phyloP scores from a whole-genome alignment of 2,329 filamentous ascomycete species.

The Zymoseptoria pseudotritici region DNA sequence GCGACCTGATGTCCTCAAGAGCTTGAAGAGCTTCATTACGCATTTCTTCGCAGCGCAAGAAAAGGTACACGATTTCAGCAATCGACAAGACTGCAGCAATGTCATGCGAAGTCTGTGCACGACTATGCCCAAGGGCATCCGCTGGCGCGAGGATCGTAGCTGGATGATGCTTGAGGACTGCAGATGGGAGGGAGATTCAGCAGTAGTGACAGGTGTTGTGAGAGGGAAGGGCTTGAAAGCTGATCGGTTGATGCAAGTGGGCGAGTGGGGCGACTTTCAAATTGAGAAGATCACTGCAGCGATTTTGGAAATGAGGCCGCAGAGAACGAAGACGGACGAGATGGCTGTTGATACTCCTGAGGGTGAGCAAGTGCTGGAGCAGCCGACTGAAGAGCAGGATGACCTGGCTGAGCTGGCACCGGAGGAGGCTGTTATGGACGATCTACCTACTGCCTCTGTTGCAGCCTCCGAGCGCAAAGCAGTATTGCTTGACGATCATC shows the following conservation, averaged over 20 bases:
- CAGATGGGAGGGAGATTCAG: slow-evolving; percentile 54
- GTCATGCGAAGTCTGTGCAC: slow-evolving; percentile 86
- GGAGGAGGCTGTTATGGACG: slow-evolving; percentile 73
- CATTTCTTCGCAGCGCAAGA: slow-evolving; percentile 92
- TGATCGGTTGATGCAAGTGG: slow-evolving; percentile 81
- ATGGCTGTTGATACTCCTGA: slow-evolving; percentile 62
- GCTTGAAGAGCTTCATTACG: slow-evolving; percentile 83
- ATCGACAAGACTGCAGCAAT: slow-evolving; percentile 82
- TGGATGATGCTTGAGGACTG: slow-evolving; percentile 91
- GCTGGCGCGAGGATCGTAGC: slow-evolving; percentile 89
- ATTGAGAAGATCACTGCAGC: slow-evolving; percentile 81
- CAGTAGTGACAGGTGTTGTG: slow-evolving; percentile 67
- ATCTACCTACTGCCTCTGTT: slow-evolving; percentile 47
- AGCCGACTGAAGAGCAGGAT: slow-evolving; percentile 72
- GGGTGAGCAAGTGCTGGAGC: slow-evolving; percentile 55
- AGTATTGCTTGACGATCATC: slow-evolving; percentile 89
- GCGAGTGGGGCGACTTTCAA: slow-evolving; percentile 90
- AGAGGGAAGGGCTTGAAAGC: slow-evolving; percentile 81
- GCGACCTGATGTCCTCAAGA: slow-evolving; percentile 65
- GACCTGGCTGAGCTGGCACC: slow-evolving; percentile 77
- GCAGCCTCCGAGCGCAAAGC: slow-evolving; percentile 58
- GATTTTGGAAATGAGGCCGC: slow-evolving; percentile 53
- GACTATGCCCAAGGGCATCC: slow-evolving; percentile 84
- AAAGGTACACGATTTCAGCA: slow-evolving; percentile 83
- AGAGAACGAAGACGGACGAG: slow-evolving; percentile 43